These are phyloP conservation scores for Musa beccarii DNA, from an alignment of 176 grass and related monocot genomes.

Conservation along the genomic window DNA sequence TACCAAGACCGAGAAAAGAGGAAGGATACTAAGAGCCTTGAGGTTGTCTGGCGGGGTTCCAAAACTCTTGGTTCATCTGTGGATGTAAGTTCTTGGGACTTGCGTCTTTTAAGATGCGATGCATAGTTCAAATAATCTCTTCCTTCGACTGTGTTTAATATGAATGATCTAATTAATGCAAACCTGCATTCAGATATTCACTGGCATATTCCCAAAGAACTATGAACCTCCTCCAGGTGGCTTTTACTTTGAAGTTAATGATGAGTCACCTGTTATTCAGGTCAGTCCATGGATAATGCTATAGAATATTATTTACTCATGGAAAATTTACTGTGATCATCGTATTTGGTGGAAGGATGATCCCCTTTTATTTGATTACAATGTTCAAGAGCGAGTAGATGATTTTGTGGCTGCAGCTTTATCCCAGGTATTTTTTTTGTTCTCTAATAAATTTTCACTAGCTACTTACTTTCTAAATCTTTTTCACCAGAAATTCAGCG, in stretches of 20 bases:
- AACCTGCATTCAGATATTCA: constrained; percentile 60
- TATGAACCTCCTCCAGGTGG: constrained; percentile 91
- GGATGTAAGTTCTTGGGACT: constrained; percentile 41
- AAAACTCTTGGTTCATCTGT: constrained; percentile 68
- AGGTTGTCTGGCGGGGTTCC: constrained; percentile 88
- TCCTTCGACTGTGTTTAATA: background rate
- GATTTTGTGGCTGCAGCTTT: constrained; percentile 95
- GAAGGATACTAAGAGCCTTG: constrained; percentile 73
- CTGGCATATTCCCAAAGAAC: constrained; percentile 87
- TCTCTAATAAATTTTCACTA: constrained; percentile 4
- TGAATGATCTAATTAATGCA: background rate
- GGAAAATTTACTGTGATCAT: background rate
- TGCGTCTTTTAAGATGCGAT: background rate
- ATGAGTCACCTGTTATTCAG: constrained; percentile 60
- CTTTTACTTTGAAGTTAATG: constrained; percentile 95
- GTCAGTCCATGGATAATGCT: constrained; percentile 24
- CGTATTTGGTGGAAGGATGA: constrained; percentile 52
- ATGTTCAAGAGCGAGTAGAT: constrained; percentile 83
- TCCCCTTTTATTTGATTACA: constrained; percentile 81
- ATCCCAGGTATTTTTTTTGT: constrained; percentile 48
- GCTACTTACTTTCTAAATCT: background rate
- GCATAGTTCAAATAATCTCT: background rate
- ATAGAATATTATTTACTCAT: background rate
- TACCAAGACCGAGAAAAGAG: constrained; percentile 77
- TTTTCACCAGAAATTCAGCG: background rate